Conservation (phyloP, 352 stramenopile species). For the Phytophthora macrochlamydospora region DNA sequence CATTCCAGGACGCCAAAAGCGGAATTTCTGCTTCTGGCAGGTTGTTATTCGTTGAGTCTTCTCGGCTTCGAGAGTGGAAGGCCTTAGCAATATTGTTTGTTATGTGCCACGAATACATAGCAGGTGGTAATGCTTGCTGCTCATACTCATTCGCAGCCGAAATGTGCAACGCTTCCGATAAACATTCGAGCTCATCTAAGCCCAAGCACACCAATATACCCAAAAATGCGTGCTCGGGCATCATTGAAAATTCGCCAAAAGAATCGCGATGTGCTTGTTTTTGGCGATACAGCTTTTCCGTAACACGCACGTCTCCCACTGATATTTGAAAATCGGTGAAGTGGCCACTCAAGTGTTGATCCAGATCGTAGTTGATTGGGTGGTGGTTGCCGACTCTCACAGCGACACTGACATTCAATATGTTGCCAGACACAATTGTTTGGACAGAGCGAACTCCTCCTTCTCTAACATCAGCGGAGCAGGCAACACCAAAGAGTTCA, state of each 20-base stretch:
- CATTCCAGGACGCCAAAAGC: constrained; percentile 37
- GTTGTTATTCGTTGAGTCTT: constrained; percentile 4
- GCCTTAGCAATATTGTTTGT: constrained; percentile 49
- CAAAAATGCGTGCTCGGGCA: constrained; percentile 49
- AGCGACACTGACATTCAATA: constrained; percentile 33
- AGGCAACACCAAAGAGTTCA: constrained; percentile 21
- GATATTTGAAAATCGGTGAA: constrained; percentile 54
- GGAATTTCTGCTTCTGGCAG: constrained; percentile 24
- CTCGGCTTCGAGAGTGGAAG: constrained; percentile 30
- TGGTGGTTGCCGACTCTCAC: constrained; percentile 47
- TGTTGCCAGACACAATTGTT: constrained; percentile 11
- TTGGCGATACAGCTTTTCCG: constrained; percentile 35
- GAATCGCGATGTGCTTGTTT: constrained; percentile 5
- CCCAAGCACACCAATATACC: constrained; percentile 59
- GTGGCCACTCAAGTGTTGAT: neutral
- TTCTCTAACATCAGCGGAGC: constrained; percentile 29
- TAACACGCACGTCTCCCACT: constrained; percentile 36
- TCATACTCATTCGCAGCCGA: constrained; percentile 1
- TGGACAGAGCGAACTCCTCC: constrained; percentile 10
- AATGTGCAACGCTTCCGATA: constrained; percentile 29
- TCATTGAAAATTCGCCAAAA: constrained; percentile 47
- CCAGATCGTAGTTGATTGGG: constrained; percentile 26
- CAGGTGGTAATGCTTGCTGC: constrained; percentile 24
- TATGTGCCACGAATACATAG: constrained; percentile 62
- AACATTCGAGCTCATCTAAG: constrained; percentile 36